Percentiles rank a stretch among this genome's conserved stretches.
Conservation (phyloP, 2,329 filamentous ascomycete species). For the Fusarium torulosum region DNA sequence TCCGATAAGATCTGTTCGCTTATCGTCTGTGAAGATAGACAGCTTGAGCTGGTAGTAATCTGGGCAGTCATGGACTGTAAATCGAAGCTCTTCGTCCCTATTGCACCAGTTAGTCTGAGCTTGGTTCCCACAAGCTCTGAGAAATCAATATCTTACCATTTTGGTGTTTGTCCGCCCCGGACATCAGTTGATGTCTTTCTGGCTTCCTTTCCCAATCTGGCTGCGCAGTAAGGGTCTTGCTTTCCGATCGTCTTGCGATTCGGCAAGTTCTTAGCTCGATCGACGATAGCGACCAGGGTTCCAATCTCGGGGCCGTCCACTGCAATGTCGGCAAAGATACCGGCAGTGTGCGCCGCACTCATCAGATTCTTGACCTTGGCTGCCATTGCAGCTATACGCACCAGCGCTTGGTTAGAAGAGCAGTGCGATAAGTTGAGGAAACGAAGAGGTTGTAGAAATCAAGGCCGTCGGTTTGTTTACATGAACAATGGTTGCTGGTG, state of each 20-base stretch:
- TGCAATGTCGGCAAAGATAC: slow-evolving; percentile 94
- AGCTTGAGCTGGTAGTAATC: slow-evolving; percentile 97
- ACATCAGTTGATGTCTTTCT: slow-evolving; percentile 97
- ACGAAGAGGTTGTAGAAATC: slow-evolving; percentile 11
- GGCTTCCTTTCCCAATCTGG: slow-evolving; percentile 92
- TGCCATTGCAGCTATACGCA: slow-evolving; percentile 58
- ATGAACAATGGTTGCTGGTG: slow-evolving; percentile 40
- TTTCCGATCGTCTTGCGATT: slow-evolving; percentile 98
- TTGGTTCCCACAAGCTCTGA: not conserved
- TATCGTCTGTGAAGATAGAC: slow-evolving; percentile 98
- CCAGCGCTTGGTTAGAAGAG: slow-evolving; percentile 11
- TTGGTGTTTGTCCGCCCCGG: slow-evolving; percentile 92
- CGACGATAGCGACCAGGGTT: slow-evolving; percentile 90
- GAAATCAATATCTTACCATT: slow-evolving; percentile 73
- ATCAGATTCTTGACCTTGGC: slow-evolving; percentile 68
- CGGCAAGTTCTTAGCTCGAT: slow-evolving; percentile 95
- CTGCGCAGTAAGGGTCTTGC: slow-evolving; percentile 97
- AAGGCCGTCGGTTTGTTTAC: slow-evolving; percentile 43
- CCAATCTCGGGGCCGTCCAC: slow-evolving; percentile 94
- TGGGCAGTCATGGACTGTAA: slow-evolving; percentile 93
- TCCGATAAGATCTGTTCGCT: slow-evolving; percentile 95
- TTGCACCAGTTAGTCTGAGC: slow-evolving; percentile 35
- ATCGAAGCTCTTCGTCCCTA: slow-evolving; percentile 98
- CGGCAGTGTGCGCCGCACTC: slow-evolving; percentile 82
- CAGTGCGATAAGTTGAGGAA: slow-evolving; percentile 4